phyloP scores from a whole-genome alignment of 257 asterid species.

The Dorcoceras hygrometricum region DNA sequence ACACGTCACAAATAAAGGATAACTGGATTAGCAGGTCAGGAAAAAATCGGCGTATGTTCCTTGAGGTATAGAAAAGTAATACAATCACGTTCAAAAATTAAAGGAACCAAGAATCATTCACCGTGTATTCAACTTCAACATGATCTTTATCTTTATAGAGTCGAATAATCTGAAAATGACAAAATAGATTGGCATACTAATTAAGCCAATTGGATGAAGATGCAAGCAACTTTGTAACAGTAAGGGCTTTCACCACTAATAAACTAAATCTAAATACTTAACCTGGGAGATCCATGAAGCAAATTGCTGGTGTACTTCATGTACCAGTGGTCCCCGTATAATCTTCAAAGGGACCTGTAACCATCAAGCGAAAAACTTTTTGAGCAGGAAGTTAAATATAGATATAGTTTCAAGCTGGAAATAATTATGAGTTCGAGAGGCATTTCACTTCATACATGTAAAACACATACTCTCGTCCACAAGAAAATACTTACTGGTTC shows the following conservation, averaged over 20 bases:
- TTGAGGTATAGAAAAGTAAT: background rate
- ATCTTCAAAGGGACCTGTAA: conserved; percentile 66
- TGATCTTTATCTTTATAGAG: conserved; percentile 80
- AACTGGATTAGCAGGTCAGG: background rate
- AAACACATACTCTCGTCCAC: background rate
- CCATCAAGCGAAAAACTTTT: conserved; percentile 4
- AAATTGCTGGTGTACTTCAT: conserved; percentile 86
- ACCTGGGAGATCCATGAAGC: conserved; percentile 86
- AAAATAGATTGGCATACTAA: background rate
- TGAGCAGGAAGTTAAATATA: conserved; percentile 5
- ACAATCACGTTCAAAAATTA: background rate
- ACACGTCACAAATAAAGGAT: conserved; percentile 5
- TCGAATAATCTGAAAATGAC: conserved; percentile 55
- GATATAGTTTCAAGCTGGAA: background rate
- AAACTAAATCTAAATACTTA: conserved; percentile 12
- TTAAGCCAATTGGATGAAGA: conserved; percentile 3
- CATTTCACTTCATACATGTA: background rate
- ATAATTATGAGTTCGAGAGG: background rate
- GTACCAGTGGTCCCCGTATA: conserved; percentile 63
- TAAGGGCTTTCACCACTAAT: background rate
- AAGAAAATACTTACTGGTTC: conserved; percentile 51
- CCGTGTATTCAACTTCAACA: conserved; percentile 86
- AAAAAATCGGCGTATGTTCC: conserved; percentile 3
- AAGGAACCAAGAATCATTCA: conserved; percentile 33
- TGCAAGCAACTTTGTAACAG: background rate